Conservation (phyloP, 2,329 filamentous ascomycete species). For the Diplodia intermedia region DNA sequence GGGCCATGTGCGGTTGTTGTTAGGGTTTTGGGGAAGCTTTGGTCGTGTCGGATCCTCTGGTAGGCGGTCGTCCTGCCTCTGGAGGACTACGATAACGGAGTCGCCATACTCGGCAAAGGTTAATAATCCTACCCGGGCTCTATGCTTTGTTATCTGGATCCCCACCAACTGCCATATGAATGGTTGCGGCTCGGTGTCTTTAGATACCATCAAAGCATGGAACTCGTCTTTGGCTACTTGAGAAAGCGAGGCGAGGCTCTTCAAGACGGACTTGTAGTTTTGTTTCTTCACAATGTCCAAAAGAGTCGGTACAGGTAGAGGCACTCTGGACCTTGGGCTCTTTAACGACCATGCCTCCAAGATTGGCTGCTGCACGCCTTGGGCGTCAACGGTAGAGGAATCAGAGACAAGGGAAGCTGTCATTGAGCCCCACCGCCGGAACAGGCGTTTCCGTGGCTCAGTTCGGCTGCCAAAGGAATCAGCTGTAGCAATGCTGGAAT, state of each 20-base stretch:
- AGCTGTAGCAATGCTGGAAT: background rate
- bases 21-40: background rate
- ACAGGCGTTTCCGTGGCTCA: background rate
- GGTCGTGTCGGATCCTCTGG: background rate
- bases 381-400: background rate
- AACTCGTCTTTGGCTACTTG: constrained; percentile 1
- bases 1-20: no score
- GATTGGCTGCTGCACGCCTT: background rate
- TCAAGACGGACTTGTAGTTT: background rate
- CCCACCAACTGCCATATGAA: constrained; percentile 4
- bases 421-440: background rate
- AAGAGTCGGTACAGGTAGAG: background rate
- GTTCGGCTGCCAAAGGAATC: background rate
- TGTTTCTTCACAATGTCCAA: constrained; percentile 9
- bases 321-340: background rate
- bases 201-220: background rate
- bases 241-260: background rate
- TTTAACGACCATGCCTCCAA: constrained; percentile 10
- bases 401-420: background rate
- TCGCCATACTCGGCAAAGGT: background rate
- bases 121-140: background rate
- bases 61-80: background rate
- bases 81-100: background rate
- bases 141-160: constrained; percentile 4
- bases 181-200: background rate